Evolutionary conservation across 371 early-diverging fungal species (phyloP).

Genomic region (Cokeromyces recurvatus): DNA sequence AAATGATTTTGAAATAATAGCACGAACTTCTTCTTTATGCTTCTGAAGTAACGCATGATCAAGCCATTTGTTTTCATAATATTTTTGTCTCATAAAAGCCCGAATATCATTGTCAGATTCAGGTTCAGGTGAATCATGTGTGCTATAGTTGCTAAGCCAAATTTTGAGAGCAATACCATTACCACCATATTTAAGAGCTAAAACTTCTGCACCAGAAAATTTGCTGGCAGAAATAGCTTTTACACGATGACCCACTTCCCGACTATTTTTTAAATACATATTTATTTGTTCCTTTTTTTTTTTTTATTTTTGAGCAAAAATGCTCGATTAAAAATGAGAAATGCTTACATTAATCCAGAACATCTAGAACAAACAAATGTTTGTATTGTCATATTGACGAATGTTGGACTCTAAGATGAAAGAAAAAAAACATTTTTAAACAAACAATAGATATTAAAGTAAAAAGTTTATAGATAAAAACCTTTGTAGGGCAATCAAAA

Average conservation of each 20-base stretch:
- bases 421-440: too few relatives aligned
- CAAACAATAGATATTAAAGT: neutral
- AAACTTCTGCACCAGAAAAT: constrained; percentile 52
- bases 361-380: constrained; percentile 62
- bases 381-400: constrained; percentile 55
- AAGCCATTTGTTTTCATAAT: constrained; percentile 38
- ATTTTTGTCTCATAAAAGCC: constrained; percentile 40
- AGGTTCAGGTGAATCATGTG: constrained; percentile 23
- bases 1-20: constrained; percentile 6
- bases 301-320: too few relatives aligned
- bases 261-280: constrained; percentile 27
- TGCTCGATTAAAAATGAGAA: neutral
- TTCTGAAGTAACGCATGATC: constrained; percentile 12
- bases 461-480: constrained; percentile 5
- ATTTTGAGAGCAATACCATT: constrained; percentile 42
- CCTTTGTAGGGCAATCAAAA: constrained; percentile 61
- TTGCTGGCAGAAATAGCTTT: constrained; percentile 64
- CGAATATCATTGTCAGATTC: constrained; percentile 33
- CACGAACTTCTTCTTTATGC: constrained; percentile 3
- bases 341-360: constrained; percentile 59
- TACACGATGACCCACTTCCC: constrained; percentile 63
- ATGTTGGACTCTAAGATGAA: constrained; percentile 64
- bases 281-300: too few relatives aligned
- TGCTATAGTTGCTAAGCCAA: constrained; percentile 24
- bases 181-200: constrained; percentile 54